These are phyloP conservation scores for Lentinula sp. DNA, from an alignment of 768 basidiomycete genomes.

Conservation along the genomic window DNA sequence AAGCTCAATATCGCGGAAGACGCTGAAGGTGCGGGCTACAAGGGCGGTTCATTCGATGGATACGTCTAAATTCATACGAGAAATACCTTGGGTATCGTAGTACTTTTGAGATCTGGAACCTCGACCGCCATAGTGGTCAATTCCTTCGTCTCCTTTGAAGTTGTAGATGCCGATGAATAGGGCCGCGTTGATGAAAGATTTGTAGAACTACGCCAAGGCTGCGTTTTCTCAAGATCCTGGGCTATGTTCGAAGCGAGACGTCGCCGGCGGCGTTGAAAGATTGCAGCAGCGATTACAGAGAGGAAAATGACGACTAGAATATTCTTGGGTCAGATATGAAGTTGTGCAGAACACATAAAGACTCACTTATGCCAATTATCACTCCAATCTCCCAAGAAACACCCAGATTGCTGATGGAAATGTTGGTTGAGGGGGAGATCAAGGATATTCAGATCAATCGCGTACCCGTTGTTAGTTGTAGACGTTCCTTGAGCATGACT, in stretches of 20 bases:
- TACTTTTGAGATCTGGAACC: neutral
- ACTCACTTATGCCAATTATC: slow-evolving; percentile 17
- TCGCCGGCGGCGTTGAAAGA: slow-evolving; percentile 11
- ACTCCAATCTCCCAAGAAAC: slow-evolving; percentile 23
- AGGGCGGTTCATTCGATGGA: neutral
- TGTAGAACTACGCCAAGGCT: neutral
- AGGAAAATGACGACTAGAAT: slow-evolving; percentile 13
- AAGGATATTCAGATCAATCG: neutral
- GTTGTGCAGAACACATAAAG: neutral
- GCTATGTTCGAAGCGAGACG: neutral
- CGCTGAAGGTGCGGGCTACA: slow-evolving; percentile 4
- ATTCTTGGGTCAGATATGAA: neutral
- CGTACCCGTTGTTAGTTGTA: neutral
- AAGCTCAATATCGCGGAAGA: slow-evolving; percentile 2
- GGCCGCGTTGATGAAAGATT: neutral
- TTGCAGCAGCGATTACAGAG: slow-evolving; percentile 13
- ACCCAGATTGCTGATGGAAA: slow-evolving; percentile 14
- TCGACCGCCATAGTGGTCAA: neutral
- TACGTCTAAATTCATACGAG: neutral
- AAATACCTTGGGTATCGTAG: slow-evolving; percentile 22
- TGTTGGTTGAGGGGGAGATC: neutral
- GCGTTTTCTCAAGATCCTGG: neutral
- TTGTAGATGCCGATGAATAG: neutral
- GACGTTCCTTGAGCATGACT: neutral
- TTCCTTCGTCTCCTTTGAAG: neutral